These are phyloP conservation scores for Ulvella scutata DNA, from an alignment of 139 green algal species.

Conservation along the genomic window DNA sequence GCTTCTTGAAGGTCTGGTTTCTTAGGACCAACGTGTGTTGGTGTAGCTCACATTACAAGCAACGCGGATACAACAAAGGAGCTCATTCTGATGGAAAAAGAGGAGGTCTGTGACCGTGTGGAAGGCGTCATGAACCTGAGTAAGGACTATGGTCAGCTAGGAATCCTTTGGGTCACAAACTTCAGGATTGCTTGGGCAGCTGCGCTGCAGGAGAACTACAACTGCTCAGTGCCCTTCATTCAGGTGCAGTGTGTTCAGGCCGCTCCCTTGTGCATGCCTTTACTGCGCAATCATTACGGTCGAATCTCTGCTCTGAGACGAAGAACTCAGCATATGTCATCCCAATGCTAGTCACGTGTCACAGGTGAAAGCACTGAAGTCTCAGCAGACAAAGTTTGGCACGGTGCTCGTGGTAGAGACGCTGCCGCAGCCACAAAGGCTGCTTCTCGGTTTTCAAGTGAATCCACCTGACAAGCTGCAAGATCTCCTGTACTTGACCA, in stretches of 20 bases:
- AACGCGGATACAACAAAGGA: not conserved
- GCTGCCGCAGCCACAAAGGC: not conserved
- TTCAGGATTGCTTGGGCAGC: not conserved
- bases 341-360: too few relatives aligned
- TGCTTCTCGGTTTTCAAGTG: not conserved
- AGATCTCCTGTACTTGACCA: not conserved
- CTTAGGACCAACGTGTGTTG: too few relatives aligned
- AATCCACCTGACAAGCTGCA: not conserved
- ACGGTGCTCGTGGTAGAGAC: not conserved
- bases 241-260: too few relatives aligned
- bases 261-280: too few relatives aligned
- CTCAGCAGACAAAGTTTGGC: conserved; percentile 1
- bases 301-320: too few relatives aligned
- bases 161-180: not conserved
- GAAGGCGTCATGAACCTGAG: conserved; percentile 2
- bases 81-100: not conserved
- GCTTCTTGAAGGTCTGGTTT: too few relatives aligned
- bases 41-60: too few relatives aligned
- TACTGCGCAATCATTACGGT: too few relatives aligned
- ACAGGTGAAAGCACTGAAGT: not conserved
- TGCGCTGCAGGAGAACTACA: conserved; percentile 1
- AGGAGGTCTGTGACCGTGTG: not conserved
- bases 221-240: not conserved
- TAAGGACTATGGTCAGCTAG: not conserved
- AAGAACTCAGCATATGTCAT: too few relatives aligned